Percentiles rank a stretch among this genome's conserved stretches.
Evolutionary conservation across 257 asterid species (phyloP).

Genomic region (Solanum clarkiae): DNA sequence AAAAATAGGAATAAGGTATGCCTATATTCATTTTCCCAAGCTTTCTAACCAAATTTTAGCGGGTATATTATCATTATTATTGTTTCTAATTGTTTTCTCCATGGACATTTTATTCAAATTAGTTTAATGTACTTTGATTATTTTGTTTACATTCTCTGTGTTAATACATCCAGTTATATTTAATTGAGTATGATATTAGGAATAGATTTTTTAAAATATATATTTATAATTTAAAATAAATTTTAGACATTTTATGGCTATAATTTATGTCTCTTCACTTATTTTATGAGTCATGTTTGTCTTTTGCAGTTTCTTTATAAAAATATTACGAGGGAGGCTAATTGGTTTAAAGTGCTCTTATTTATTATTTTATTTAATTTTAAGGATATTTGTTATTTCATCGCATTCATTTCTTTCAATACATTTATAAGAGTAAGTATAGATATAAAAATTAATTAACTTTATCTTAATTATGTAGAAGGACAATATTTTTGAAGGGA

Average conservation of each 20-base stretch:
- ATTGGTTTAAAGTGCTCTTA: too few species aligned
- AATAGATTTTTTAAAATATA: too few species aligned
- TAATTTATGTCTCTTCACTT: rapidly evolving
- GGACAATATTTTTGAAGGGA: too few species aligned
- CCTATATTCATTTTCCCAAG: too few species aligned
- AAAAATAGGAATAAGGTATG: too few species aligned
- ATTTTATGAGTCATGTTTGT: not conserved
- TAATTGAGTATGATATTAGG: not conserved
- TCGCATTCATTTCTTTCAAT: not conserved
- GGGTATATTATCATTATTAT: too few species aligned
- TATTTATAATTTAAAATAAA: not conserved
- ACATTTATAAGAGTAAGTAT: not conserved
- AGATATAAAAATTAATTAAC: not conserved
- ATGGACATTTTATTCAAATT: rapidly evolving
- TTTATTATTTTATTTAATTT: not conserved
- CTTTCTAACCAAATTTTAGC: too few species aligned
- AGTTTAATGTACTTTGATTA: not conserved
- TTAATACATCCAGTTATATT: not conserved
- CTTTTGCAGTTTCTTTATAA: not conserved
- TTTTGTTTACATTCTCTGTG: not conserved
- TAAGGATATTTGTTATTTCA: not conserved
- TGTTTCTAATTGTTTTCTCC: too few species aligned
- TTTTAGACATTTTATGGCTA: not conserved
- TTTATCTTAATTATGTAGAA: not conserved
- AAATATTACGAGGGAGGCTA: not conserved